Conservation (phyloP, 2,329 filamentous ascomycete genomes). For the Fusarium beomiforme region DNA sequence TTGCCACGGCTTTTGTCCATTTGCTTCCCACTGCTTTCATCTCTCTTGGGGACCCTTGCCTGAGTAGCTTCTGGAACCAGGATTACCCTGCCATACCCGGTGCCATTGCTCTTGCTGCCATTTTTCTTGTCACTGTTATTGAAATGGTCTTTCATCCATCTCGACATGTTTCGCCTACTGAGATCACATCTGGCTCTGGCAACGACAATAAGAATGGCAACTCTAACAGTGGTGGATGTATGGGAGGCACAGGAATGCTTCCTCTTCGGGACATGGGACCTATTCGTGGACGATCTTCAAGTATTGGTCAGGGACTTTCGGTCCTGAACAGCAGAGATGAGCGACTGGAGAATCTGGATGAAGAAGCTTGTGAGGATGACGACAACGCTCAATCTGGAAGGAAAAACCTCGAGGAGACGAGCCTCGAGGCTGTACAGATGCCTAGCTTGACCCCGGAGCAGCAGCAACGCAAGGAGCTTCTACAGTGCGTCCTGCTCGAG, state of each 20-base stretch:
- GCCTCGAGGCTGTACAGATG: constrained; percentile 38
- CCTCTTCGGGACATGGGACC: constrained; percentile 49
- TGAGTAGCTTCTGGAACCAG: constrained; percentile 79
- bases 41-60: constrained; percentile 71
- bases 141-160: constrained; percentile 73
- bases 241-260: constrained; percentile 42
- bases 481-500: constrained; percentile 82
- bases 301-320: constrained; percentile 48
- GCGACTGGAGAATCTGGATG: constrained; percentile 22
- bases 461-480: constrained; percentile 70
- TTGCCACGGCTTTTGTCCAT: constrained; percentile 84
- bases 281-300: constrained; percentile 47
- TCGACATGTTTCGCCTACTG: constrained; percentile 43
- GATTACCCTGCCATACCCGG: constrained; percentile 83
- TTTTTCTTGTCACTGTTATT: constrained; percentile 81
- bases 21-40: constrained; percentile 73
- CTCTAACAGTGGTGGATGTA: constrained; percentile 35
- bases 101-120: constrained; percentile 80
- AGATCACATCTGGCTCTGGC: constrained; percentile 1
- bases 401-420: constrained; percentile 38
- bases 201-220: background rate
- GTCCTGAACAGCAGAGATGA: constrained; percentile 41
- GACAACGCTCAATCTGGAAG: constrained; percentile 16
- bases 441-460: constrained; percentile 59
- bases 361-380: constrained; percentile 26